phyloP scores from a whole-genome alignment of 1,284 basidiomycete species.

The Cryptococcus depauperatus region DNA sequence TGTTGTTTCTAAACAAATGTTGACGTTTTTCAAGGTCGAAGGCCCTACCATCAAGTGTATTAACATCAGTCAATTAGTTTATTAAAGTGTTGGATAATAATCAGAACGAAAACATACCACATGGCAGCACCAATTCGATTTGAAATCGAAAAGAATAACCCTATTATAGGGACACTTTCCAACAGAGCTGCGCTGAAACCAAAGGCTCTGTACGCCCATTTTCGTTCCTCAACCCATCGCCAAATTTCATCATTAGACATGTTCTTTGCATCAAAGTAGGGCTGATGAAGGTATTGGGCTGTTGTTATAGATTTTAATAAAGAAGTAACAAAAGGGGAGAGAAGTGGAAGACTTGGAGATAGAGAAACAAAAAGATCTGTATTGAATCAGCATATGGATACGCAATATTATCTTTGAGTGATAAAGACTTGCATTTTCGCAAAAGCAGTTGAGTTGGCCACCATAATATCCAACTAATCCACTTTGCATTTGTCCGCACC shows the following conservation, averaged over 20 bases:
- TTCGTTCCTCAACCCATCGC: constrained; percentile 73
- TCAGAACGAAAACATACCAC: constrained; percentile 51
- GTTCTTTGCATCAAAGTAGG: constrained; percentile 71
- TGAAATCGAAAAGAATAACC: constrained; percentile 69
- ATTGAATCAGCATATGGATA: neutral
- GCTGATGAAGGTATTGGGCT: constrained; percentile 60
- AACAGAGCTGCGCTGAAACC: constrained; percentile 70
- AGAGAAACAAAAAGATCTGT: constrained; percentile 64
- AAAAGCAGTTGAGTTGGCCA: constrained; percentile 53
- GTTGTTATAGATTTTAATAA: constrained; percentile 62
- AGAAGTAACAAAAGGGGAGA: constrained; percentile 59
- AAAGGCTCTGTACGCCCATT: constrained; percentile 77
- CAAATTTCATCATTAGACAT: constrained; percentile 63
- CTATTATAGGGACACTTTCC: constrained; percentile 68
- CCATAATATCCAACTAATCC: constrained; percentile 46
- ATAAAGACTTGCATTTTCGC: constrained; percentile 46
- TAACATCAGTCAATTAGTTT: neutral
- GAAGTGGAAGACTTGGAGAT: constrained; percentile 57
- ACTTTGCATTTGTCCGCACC: constrained; percentile 25
- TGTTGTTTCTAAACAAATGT: constrained; percentile 51
- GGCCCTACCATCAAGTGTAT: constrained; percentile 27
- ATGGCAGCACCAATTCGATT: constrained; percentile 82
- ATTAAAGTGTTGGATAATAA: neutral
- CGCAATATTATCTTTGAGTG: neutral
- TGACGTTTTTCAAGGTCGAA: constrained; percentile 66